Base-by-base conservation (phyloP, 129 eudicot species). In the Calendula officinalis region DNA sequence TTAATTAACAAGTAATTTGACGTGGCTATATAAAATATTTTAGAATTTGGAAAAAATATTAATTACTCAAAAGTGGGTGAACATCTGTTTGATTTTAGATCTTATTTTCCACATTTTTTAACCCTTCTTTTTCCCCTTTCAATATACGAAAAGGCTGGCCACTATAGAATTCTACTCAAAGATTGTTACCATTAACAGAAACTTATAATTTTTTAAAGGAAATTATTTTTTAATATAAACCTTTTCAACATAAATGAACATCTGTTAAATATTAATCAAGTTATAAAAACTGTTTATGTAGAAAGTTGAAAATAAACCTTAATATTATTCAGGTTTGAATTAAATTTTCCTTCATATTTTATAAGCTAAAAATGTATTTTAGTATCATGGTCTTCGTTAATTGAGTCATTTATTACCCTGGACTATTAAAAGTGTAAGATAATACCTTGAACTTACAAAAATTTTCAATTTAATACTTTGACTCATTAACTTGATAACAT, bases 71-170 rank as follows among this genome's bases (percentile, higher is more conserved):
- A 57, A 40, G 56, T 66, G 47, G 73, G 55, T 39, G 49, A 57
- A 48, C 73, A 74, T 58, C 68, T 66, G 73, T 44, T 65, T 58
- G 56, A 46, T 33, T 55, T 73, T 14, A 45, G 78, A 64, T 73
- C 66, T 47, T 13, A 30, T 46, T 73, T 57, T 32, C 60, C 45
- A 34, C 14, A 49, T 33, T 66, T 4, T 69, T 74, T 66, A 65
- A 66, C 67, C 72, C 52, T 5, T 51, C 1, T 10, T 39, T 3
- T 74, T 74, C 8, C 52, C 77, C 73, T 74, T 74, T 58, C 68
- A 35, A 27, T 43, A 9, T 49, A 39, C 46, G 38, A 45, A 74
- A 73, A 74, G 67, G 73, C 66, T 73, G 67, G 73, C 66, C 78
- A 73, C 60, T 43, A 62, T 30, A 73, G 16, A 73, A 47, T 40